Evolutionary conservation across 2,329 filamentous ascomycete genomes (phyloP).

Genomic region (Aspergillus chevalieri): DNA sequence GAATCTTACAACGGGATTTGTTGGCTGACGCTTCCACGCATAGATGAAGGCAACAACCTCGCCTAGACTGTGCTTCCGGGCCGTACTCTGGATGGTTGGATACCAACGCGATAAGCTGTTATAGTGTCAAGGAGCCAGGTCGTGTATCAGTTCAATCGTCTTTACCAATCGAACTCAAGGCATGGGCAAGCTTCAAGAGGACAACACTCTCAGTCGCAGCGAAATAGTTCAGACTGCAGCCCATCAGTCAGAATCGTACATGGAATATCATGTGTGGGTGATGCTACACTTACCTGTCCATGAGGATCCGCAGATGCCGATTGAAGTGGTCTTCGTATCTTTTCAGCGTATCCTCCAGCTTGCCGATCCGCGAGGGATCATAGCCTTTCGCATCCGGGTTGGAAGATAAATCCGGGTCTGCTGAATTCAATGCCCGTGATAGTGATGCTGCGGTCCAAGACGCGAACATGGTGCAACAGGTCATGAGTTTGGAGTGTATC

Average conservation of each 20-base stretch:
- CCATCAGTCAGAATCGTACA: neutral
- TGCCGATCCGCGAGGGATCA: conserved; percentile 59
- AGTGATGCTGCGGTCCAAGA: conserved; percentile 76
- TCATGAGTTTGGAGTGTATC: conserved; percentile 97
- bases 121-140: too few species aligned
- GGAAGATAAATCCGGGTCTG: conserved; percentile 66
- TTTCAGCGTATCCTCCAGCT: conserved; percentile 77
- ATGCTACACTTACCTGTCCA: conserved; percentile 58
- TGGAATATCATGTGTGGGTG: too few species aligned
- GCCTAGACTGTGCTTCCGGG: too few species aligned
- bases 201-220: conserved; percentile 96
- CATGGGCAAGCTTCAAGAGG: conserved; percentile 64
- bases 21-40: too few species aligned
- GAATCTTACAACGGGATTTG: too few species aligned
- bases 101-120: neutral
- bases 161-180: conserved; percentile 36
- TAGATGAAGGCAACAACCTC: too few species aligned
- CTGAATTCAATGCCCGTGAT: conserved; percentile 73
- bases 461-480: conserved; percentile 90
- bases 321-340: conserved; percentile 94
- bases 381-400: conserved; percentile 40
- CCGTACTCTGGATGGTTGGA: neutral
- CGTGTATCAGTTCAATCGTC: conserved; percentile 28
- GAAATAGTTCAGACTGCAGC: conserved; percentile 70
- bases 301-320: conserved; percentile 82